These are phyloP conservation scores for Crithidia sp. DNA, from an alignment of 208 protist species.

Conservation along the genomic window DNA sequence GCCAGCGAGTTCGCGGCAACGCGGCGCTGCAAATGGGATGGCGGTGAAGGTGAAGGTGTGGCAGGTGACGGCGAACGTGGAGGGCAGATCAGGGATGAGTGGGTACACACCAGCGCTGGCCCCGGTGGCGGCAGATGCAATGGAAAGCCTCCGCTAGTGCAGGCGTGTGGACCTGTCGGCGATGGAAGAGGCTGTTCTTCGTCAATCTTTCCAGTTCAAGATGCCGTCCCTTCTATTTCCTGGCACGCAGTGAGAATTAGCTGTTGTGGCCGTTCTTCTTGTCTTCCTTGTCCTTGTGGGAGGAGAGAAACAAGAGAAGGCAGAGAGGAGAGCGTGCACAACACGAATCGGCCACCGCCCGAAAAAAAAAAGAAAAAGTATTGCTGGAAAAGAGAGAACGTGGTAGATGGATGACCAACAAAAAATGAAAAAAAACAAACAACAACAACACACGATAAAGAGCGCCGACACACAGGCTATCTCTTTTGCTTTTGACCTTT, in stretches of 20 bases:
- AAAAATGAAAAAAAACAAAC: not conserved
- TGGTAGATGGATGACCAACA: not conserved
- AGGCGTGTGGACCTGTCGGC: not conserved
- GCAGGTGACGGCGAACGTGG: not conserved
- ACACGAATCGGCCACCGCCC: not conserved
- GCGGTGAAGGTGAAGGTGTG: constrained; percentile 34
- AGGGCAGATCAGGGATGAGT: too few relatives aligned
- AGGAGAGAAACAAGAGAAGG: too few relatives aligned
- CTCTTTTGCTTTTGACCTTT: not conserved
- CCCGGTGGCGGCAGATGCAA: not conserved
- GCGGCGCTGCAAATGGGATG: not conserved
- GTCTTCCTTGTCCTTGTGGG: not conserved
- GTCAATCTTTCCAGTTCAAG: not conserved
- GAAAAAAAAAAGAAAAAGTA: not conserved
- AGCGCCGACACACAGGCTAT: not conserved
- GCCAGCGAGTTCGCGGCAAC: not conserved
- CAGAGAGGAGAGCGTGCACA: too few relatives aligned
- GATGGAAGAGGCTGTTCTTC: not conserved
- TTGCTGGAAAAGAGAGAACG: not conserved
- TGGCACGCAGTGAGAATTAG: not conserved
- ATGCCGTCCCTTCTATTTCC: not conserved
- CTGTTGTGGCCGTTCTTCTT: constrained; percentile 1
- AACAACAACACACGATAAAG: too few relatives aligned
- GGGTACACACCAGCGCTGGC: too few relatives aligned
- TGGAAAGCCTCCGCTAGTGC: constrained; percentile 12